A percentile compares a stretch with the other conserved stretches of the same genome.
These are phyloP conservation scores for Trametes sp. DNA, from an alignment of 1,284 basidiomycete species.

Conservation along the genomic window DNA sequence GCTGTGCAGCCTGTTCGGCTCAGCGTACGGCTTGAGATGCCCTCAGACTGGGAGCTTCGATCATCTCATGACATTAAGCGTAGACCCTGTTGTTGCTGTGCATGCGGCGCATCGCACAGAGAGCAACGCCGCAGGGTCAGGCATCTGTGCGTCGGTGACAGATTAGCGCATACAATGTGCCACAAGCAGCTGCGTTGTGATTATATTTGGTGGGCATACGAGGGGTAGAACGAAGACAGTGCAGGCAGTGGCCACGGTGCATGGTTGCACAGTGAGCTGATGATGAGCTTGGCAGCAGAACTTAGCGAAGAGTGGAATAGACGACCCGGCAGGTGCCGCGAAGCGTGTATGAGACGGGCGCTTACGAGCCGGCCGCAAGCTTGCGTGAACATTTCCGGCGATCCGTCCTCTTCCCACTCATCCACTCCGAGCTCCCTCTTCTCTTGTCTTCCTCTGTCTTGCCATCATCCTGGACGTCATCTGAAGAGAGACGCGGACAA, in stretches of 20 bases:
- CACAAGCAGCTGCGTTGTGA: neutral
- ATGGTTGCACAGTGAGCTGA: no score
- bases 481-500: constrained; percentile 1
- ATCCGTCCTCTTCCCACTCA: constrained; percentile 9
- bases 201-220: no score
- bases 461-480: neutral
- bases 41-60: neutral
- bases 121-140: neutral
- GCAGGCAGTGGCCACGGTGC: no score
- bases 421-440: constrained; percentile 14
- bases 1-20: neutral
- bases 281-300: no score
- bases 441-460: neutral
- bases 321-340: constrained; percentile 4
- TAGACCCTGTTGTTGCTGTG: neutral
- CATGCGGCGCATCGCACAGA: neutral
- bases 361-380: constrained; percentile 8
- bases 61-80: neutral
- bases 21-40: neutral
- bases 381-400: constrained; percentile 28
- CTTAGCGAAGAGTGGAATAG: neutral
- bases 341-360: constrained; percentile 5
- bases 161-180: no score
- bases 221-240: no score
- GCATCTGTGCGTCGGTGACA: no score